Base-by-base conservation (phyloP, 1,139 yeast species). In the Blastobotrys raffinosifermentans region DNA sequence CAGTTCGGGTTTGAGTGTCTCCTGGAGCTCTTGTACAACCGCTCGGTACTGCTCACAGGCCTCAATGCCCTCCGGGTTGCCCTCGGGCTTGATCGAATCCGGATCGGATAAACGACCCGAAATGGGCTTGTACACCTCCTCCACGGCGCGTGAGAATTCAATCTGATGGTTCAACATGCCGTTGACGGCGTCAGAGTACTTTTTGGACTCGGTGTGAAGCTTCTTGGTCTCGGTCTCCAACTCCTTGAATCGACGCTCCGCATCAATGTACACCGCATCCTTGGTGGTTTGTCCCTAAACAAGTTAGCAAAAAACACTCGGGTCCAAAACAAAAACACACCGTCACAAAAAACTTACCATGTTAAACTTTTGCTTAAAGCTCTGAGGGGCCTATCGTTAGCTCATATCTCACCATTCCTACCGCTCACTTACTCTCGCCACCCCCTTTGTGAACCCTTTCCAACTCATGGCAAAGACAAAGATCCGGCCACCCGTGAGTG, bases 101-200 rank as follows among this genome's bases (percentile, higher is more conserved):
- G 97, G 96, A 57, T 91, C 97, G 10, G 93, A 79, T 61, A 84
- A 68, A 44, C 89, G 76, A 23, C 98, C 98, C 41, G 91, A 78
- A 47, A 91, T 91, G 2, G 99, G 99, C 64, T 89, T 86, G 67
- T 87, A 91, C 41, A 91, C 84, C 57, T 89, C 96, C 60, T 87
- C 96, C 63, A 93, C 86, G 2, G 95, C 94, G 54, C 80, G 80
- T 26, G 95, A 81, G 59, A 89, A 91, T 43, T 89, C 96, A 49
- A 89, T 82, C 61, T 91, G 98, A 60, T 82, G 93, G 47, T 77
- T 81, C 51, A 91, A 69, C 94, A 91, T 87, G 27, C 93, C 95
- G 55, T 85, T 86, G 43, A 91, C 94, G 0, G 98, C 94, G 29
- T 73, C 72, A 50, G 85, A 86, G 61, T 91, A 91, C 56, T 94